Percentiles rank a stretch among this genome's conserved stretches.
Conservation (phyloP, 1,284 basidiomycete genomes). For the Meira miltonrushii region DNA sequence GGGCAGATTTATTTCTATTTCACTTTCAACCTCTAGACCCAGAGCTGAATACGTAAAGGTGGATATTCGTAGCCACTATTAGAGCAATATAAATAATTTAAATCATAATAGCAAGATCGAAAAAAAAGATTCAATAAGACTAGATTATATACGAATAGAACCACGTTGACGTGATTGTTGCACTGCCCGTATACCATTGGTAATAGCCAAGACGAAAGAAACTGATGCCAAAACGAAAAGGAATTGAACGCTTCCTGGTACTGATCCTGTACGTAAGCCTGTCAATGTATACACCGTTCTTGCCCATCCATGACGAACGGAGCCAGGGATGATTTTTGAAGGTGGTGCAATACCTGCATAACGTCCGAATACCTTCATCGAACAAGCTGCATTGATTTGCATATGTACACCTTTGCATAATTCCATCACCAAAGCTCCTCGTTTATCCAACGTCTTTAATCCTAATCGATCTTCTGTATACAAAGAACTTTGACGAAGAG, state of each 20-base stretch:
- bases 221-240: neutral
- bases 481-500: constrained; percentile 69
- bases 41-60: too few species aligned
- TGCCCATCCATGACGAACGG: constrained; percentile 23
- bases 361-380: constrained; percentile 39
- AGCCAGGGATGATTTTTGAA: constrained; percentile 14
- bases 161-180: neutral
- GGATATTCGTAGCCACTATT: too few species aligned
- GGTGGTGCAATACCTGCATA: constrained; percentile 36
- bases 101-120: neutral
- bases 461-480: constrained; percentile 88
- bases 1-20: too few species aligned
- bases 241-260: neutral
- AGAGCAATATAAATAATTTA: too few species aligned
- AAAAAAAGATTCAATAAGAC: neutral
- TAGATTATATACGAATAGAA: neutral
- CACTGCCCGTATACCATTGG: neutral
- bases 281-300: constrained; percentile 26
- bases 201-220: neutral
- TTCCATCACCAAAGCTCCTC: constrained; percentile 56
- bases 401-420: constrained; percentile 45
- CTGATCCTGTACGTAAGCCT: constrained; percentile 16
- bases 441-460: constrained; percentile 67
- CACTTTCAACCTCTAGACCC: too few species aligned
- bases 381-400: constrained; percentile 45